Evolutionary conservation across 495 filamentous ascomycete genomes (phyloP).

Genomic region (Penicillium diatomitis): DNA sequence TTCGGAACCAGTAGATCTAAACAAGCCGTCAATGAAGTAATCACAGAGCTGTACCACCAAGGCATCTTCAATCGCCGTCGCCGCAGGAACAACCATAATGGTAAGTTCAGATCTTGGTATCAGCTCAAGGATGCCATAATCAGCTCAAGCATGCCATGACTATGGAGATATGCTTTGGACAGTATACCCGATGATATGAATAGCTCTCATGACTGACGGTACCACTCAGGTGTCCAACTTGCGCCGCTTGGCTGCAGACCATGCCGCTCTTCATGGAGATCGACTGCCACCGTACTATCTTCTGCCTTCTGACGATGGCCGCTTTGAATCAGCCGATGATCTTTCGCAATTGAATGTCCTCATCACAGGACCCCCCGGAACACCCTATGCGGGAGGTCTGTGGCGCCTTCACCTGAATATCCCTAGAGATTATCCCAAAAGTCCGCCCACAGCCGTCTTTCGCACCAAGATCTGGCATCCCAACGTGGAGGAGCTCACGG

Average conservation of each 20-base stretch:
- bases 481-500: slow-evolving; percentile 58
- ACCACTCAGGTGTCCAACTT: slow-evolving; percentile 35
- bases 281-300: slow-evolving; percentile 61
- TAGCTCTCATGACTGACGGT: slow-evolving; percentile 5
- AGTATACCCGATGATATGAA: too few species aligned
- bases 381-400: slow-evolving; percentile 51
- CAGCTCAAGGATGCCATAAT: too few species aligned
- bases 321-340: slow-evolving; percentile 37
- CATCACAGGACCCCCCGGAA: slow-evolving; percentile 54
- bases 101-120: slow-evolving; percentile 4
- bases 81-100: slow-evolving; percentile 5
- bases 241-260: slow-evolving; percentile 58
- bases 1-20: slow-evolving; percentile 15
- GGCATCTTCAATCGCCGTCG: neutral
- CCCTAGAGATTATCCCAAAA: slow-evolving; percentile 53
- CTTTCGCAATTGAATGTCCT: slow-evolving; percentile 51
- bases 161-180: too few species aligned
- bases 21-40: slow-evolving; percentile 22
- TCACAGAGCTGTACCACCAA: neutral
- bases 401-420: slow-evolving; percentile 57
- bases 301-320: slow-evolving; percentile 35
- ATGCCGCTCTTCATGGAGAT: slow-evolving; percentile 47
- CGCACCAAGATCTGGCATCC: slow-evolving; percentile 64
- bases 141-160: too few species aligned
- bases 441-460: slow-evolving; percentile 59